Base-by-base conservation (phyloP, 2,329 filamentous ascomycete species). In the Emmonsiellopsis sp. region DNA sequence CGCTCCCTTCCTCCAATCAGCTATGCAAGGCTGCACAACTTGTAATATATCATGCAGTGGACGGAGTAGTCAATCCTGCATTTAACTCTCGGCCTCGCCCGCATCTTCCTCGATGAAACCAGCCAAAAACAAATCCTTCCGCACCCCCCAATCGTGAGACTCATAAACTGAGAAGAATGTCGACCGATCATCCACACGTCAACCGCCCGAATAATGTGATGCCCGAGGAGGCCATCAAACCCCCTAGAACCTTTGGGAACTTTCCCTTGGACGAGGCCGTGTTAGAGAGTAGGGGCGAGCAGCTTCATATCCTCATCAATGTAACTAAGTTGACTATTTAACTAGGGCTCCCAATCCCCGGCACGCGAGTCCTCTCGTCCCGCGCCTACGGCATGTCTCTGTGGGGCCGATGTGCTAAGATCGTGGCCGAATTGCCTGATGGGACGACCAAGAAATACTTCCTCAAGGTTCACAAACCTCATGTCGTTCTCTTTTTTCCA, bases 331-430 rank as follows among this genome's bases (percentile, higher is more conserved):
- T 41, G 40, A 51, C 38, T 9, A 7, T 13, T 11, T 9, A 32
- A 8, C 5, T 46, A 55, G 54, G 34, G n/a, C 16, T 55, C 30
- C 54, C 54, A 6, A 46, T 55, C 34, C 32, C 46, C 8, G 51
- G 52, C 3, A 51, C 54, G 20, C 54, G 48, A 37, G 47, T 56
- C 10, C 34, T 54, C 7, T 51, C 51, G 10, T 38, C 52, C 34
- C 31, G 48, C n/a, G 32, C 42, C n/a, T 54, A 54, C 51, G 54
- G 54, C 11, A 51, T 42, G 51, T 56, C 54, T 26, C 38, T 51
- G 6, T 56, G 54, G 54, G 52, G 47, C 11, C 15, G 47, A 30
- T 51, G 46, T 41, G 47, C 54, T 13, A 48, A 54, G 26, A 48
- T 56, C 26, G 30, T 20, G 26, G 50, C 48, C 9, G 35, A 34